Percentiles rank a stretch among this genome's conserved stretches.
Evolutionary conservation across 108 stramenopile genomes (phyloP).

Genomic region (Bacterosira constricta): DNA sequence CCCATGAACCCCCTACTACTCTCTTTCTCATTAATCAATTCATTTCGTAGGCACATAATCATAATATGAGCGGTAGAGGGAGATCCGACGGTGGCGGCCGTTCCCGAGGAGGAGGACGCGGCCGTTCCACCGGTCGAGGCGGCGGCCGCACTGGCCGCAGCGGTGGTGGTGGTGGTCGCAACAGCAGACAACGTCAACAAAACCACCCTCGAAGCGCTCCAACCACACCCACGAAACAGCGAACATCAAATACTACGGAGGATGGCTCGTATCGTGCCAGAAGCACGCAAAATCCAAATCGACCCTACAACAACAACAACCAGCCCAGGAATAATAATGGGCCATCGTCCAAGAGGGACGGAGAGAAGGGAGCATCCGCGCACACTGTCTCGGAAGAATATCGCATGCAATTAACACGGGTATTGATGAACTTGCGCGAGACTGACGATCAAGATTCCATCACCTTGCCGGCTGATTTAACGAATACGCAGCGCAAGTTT

Average conservation of each 20-base stretch:
- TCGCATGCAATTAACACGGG: slow-evolving; percentile 64
- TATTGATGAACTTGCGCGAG: slow-evolving; percentile 63
- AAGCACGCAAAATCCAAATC: background rate
- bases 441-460: slow-evolving; percentile 32
- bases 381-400: slow-evolving; percentile 65
- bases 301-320: background rate
- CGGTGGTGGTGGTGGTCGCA: background rate
- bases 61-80: slow-evolving; percentile 7
- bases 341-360: slow-evolving; percentile 45
- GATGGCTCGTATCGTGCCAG: background rate
- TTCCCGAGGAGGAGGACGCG: slow-evolving; percentile 4
- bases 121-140: slow-evolving; percentile 7
- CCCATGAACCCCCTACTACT: no score
- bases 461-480: slow-evolving; percentile 64
- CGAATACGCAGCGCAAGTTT: slow-evolving; percentile 83
- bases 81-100: background rate
- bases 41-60: no score
- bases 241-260: background rate
- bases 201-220: background rate
- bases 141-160: slow-evolving; percentile 3
- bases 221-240: background rate
- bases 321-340: background rate
- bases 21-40: no score
- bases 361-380: slow-evolving; percentile 70
- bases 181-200: background rate